Evolutionary conservation across 1,284 basidiomycete species (phyloP).

Genomic region (Pseudomicrostroma phylloplanum): DNA sequence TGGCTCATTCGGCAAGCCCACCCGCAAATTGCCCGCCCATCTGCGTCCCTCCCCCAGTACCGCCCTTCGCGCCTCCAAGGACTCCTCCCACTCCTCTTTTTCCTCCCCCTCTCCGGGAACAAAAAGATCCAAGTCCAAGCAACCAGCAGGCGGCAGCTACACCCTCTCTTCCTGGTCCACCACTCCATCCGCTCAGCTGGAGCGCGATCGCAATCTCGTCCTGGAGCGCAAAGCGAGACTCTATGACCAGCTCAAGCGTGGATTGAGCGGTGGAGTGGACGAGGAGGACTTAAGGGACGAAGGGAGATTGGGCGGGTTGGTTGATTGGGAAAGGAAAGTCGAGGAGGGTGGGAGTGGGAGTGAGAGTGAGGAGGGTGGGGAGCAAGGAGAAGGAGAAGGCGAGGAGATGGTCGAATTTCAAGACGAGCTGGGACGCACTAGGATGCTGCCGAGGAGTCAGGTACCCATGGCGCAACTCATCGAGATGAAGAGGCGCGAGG

Average conservation of each 20-base stretch:
- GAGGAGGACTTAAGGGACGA: constrained; percentile 54
- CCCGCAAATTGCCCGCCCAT: not conserved
- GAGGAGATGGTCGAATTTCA: constrained; percentile 75
- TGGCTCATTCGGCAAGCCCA: not conserved
- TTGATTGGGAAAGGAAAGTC: constrained; percentile 62
- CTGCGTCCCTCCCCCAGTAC: not conserved
- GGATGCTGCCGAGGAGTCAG: constrained; percentile 66
- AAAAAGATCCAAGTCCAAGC: not conserved
- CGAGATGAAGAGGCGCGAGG: constrained; percentile 4
- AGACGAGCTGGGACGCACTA: constrained; percentile 73
- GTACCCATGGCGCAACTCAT: constrained; percentile 63
- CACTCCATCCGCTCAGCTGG: constrained; percentile 51
- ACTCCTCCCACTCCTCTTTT: not conserved
- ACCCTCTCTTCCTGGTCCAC: constrained; percentile 11
- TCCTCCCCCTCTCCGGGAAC: not conserved
- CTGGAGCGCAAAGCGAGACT: constrained; percentile 72
- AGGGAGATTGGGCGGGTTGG: constrained; percentile 55
- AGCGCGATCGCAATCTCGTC: constrained; percentile 56
- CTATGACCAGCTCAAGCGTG: constrained; percentile 72
- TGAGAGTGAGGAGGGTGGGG: constrained; percentile 55
- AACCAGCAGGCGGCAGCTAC: not conserved
- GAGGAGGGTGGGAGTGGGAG: constrained; percentile 66
- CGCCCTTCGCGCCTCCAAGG: not conserved
- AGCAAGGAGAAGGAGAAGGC: constrained; percentile 42
- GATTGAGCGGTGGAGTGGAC: constrained; percentile 70